A percentile compares a stretch with the other conserved stretches of the same genome.
Conservation (phyloP, 192 early-diverging fungal genomes). For the Coemansia interrupta region DNA sequence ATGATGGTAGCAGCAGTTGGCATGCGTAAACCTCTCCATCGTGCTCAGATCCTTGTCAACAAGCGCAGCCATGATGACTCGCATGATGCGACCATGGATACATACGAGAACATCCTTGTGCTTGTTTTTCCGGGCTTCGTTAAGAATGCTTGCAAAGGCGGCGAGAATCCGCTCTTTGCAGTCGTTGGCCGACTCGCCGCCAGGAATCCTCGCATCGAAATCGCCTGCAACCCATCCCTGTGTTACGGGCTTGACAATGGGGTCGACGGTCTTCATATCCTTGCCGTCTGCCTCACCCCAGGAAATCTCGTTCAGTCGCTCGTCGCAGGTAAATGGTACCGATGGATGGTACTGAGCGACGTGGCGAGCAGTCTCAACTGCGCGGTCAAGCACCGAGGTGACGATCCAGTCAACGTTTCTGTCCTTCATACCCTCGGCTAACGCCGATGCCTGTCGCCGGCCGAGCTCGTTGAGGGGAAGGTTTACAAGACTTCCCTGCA, state of each 20-base stretch:
- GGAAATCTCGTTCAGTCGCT: slow-evolving; percentile 46
- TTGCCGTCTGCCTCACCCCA: slow-evolving; percentile 43
- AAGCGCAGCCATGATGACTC: slow-evolving; percentile 43
- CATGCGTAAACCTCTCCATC: slow-evolving; percentile 34
- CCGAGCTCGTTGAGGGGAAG: slow-evolving; percentile 33
- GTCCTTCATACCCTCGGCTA: slow-evolving; percentile 27
- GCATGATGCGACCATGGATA: slow-evolving; percentile 43
- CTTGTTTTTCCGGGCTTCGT: slow-evolving; percentile 4
- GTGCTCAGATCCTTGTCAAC: slow-evolving; percentile 35
- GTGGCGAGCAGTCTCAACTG: slow-evolving; percentile 30
- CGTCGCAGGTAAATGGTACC: slow-evolving; percentile 23
- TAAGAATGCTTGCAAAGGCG: slow-evolving; percentile 29
- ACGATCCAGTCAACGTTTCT: slow-evolving; percentile 38
- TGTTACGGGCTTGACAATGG: slow-evolving; percentile 11
- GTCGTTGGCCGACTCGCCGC: slow-evolving; percentile 46
- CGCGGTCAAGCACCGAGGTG: slow-evolving; percentile 31
- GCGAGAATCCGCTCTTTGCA: slow-evolving; percentile 20
- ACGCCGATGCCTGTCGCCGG: slow-evolving; percentile 20
- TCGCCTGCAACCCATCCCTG: slow-evolving; percentile 28
- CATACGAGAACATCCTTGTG: slow-evolving; percentile 26
- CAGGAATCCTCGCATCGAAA: slow-evolving; percentile 30
- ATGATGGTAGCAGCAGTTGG: slow-evolving; percentile 48
- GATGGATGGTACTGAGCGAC: slow-evolving; percentile 25
- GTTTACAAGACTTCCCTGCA: slow-evolving; percentile 39
- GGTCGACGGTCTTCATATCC: slow-evolving; percentile 11